Evolutionary conservation across 208 protist genomes (phyloP).

Genomic region (Crithidia sp.): DNA sequence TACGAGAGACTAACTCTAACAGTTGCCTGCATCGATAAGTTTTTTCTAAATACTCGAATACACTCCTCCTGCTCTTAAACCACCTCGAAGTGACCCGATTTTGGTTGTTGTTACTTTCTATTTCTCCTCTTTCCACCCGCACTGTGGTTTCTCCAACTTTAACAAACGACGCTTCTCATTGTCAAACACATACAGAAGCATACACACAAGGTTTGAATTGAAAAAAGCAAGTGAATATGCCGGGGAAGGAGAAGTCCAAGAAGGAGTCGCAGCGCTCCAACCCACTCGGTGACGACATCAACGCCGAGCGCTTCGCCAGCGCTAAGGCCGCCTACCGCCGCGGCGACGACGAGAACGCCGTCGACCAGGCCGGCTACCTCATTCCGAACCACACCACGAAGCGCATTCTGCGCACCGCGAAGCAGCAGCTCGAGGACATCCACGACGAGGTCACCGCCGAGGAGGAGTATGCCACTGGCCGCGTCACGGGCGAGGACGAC

Average conservation of each 20-base stretch:
- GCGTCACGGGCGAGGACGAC: constrained; percentile 3
- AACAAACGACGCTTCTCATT: too few species aligned
- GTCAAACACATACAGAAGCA: neutral
- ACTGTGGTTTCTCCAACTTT: neutral
- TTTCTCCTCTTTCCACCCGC: neutral
- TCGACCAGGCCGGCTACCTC: constrained; percentile 65
- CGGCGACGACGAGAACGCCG: constrained; percentile 33
- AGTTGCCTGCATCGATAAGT: too few species aligned
- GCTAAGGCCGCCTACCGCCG: constrained; percentile 38
- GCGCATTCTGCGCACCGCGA: constrained; percentile 77
- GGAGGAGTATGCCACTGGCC: constrained; percentile 26
- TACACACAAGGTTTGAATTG: neutral
- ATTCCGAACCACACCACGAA: constrained; percentile 76
- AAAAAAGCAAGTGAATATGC: constrained; percentile 15
- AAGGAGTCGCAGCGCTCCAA: constrained; percentile 57
- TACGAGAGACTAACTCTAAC: too few species aligned
- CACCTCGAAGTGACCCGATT: neutral
- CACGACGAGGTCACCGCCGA: constrained; percentile 44
- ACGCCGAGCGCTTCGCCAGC: constrained; percentile 84
- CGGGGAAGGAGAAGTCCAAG: constrained; percentile 50
- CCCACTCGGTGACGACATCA: constrained; percentile 79
- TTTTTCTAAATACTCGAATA: too few species aligned
- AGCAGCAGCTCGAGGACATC: constrained; percentile 72
- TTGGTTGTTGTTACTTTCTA: neutral
- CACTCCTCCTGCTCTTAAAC: too few species aligned